Percentiles rank a stretch among this genome's conserved stretches.
These are phyloP conservation scores for Ophiosphaerella herpotricha DNA, from an alignment of 2,329 filamentous ascomycete species.

Conservation along the genomic window DNA sequence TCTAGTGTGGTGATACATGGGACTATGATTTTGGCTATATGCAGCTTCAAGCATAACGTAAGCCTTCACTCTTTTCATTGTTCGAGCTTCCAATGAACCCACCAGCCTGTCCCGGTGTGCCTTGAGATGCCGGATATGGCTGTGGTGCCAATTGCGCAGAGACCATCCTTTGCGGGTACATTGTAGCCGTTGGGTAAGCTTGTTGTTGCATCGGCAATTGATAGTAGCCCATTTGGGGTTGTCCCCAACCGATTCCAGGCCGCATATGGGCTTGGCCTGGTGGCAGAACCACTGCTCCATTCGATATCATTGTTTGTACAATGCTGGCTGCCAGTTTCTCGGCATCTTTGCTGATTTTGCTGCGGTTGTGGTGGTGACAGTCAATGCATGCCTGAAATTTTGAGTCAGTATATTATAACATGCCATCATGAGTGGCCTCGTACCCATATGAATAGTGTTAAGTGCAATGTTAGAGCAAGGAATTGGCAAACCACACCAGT, in stretches of 20 bases:
- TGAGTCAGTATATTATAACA: too few relatives aligned
- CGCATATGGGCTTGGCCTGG: conserved; percentile 20
- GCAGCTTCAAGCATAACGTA: conserved; percentile 18
- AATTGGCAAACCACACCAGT: conserved; percentile 38
- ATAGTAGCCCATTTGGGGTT: conserved; percentile 12
- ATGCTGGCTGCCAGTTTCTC: conserved; percentile 40
- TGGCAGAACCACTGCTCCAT: conserved; percentile 34
- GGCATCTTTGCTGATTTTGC: conserved; percentile 33
- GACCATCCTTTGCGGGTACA: conserved; percentile 13
- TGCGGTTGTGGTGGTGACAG: conserved; percentile 29
- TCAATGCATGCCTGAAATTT: conserved; percentile 38
- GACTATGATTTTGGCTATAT: background rate
- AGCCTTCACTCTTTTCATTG: conserved; percentile 21
- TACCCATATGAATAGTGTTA: conserved; percentile 43
- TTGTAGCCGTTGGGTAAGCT: conserved; percentile 11
- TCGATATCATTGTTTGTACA: conserved; percentile 40
- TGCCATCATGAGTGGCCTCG: too few relatives aligned
- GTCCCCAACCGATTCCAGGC: conserved; percentile 10
- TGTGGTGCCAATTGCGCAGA: conserved; percentile 2
- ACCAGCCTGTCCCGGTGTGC: background rate
- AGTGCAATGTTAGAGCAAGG: conserved; percentile 35
- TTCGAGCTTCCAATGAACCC: conserved; percentile 7
- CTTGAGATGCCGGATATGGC: background rate
- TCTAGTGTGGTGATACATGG: too few relatives aligned
- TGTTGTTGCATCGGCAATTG: conserved; percentile 17